A percentile compares a stretch with the other conserved stretches of the same genome.
These are phyloP conservation scores for Chytridium lagenaria DNA, from an alignment of 371 early-diverging fungal genomes.

Conservation along the genomic window DNA sequence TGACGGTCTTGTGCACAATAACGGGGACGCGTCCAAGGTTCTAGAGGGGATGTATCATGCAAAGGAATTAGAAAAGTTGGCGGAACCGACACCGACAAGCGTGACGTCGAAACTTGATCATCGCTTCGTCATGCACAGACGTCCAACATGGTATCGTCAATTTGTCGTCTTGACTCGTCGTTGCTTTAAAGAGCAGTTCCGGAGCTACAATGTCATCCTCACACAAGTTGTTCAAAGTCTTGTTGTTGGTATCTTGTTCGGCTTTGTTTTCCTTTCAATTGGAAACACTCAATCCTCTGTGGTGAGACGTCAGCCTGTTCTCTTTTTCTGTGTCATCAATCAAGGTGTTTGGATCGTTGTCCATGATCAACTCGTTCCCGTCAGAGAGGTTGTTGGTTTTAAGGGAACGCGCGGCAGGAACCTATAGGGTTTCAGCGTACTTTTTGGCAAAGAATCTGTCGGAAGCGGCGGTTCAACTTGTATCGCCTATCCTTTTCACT, in stretches of 20 bases:
- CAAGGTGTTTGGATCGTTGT: conserved; percentile 47
- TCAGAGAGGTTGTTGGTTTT: conserved; percentile 49
- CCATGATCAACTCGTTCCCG: conserved; percentile 46
- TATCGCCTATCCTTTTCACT: conserved; percentile 39
- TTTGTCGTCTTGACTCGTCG: conserved; percentile 17
- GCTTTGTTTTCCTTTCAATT: conserved; percentile 39
- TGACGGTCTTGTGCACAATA: conserved; percentile 21
- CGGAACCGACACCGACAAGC: not conserved
- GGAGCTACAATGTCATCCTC: conserved; percentile 48
- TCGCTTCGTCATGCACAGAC: not conserved
- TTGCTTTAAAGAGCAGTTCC: conserved; percentile 28
- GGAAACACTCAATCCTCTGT: conserved; percentile 41
- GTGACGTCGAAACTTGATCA: too few relatives aligned
- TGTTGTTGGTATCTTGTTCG: conserved; percentile 34
- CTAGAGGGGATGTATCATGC: too few relatives aligned
- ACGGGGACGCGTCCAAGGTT: too few relatives aligned
- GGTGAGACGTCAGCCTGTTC: conserved; percentile 33
- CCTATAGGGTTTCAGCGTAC: conserved; percentile 50
- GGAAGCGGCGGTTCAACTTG: conserved; percentile 33
- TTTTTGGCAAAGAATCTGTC: conserved; percentile 43
- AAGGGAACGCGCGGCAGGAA: conserved; percentile 47
- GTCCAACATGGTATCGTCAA: conserved; percentile 9
- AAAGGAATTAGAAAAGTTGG: not conserved
- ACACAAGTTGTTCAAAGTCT: conserved; percentile 55
- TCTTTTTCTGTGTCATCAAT: conserved; percentile 29